Conservation (phyloP, 306 rosid species). For the Dryas octopetala region DNA sequence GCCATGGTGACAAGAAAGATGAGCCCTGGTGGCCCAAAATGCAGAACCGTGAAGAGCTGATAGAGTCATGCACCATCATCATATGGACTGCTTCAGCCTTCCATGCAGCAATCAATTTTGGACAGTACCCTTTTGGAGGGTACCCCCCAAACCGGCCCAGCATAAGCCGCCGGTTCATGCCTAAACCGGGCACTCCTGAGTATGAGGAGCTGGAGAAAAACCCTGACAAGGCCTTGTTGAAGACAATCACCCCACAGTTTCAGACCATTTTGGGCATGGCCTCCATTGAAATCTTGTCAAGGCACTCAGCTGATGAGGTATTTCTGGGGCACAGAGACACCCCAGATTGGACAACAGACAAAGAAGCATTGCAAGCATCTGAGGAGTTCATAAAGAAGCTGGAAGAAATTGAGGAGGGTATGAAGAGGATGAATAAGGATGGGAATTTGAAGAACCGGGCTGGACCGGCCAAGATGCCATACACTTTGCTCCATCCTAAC, state of each 20-base stretch:
- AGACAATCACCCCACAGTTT: slow-evolving; percentile 50
- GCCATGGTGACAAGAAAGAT: slow-evolving; percentile 66
- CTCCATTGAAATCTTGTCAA: slow-evolving; percentile 64
- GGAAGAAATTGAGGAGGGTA: slow-evolving; percentile 39
- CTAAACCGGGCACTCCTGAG: slow-evolving; percentile 47
- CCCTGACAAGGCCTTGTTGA: slow-evolving; percentile 62
- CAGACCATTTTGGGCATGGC: slow-evolving; percentile 58
- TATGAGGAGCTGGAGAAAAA: slow-evolving; percentile 49
- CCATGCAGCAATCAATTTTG: slow-evolving; percentile 81
- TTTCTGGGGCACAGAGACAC: slow-evolving; percentile 68
- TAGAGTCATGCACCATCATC: slow-evolving; percentile 55
- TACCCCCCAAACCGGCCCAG: slow-evolving; percentile 62
- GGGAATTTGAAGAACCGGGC: slow-evolving; percentile 41
- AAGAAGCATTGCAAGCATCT: slow-evolving; percentile 40
- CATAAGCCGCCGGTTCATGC: slow-evolving; percentile 48
- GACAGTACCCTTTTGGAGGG: slow-evolving; percentile 78
- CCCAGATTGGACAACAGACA: slow-evolving; percentile 66
- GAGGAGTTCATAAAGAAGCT: slow-evolving; percentile 46
- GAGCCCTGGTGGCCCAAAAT: slow-evolving; percentile 82
- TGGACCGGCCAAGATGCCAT: slow-evolving; percentile 65
- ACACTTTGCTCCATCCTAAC: slow-evolving; percentile 57
- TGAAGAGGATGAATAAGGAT: slow-evolving; percentile 45
- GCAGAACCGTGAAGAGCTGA: slow-evolving; percentile 49
- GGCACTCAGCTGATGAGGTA: slow-evolving; percentile 75
- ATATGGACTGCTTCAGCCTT: slow-evolving; percentile 73